Percentiles rank a stretch among this genome's conserved stretches.
Conservation (phyloP, 192 early-diverging fungal species). For the Geranomyces variabilis region DNA sequence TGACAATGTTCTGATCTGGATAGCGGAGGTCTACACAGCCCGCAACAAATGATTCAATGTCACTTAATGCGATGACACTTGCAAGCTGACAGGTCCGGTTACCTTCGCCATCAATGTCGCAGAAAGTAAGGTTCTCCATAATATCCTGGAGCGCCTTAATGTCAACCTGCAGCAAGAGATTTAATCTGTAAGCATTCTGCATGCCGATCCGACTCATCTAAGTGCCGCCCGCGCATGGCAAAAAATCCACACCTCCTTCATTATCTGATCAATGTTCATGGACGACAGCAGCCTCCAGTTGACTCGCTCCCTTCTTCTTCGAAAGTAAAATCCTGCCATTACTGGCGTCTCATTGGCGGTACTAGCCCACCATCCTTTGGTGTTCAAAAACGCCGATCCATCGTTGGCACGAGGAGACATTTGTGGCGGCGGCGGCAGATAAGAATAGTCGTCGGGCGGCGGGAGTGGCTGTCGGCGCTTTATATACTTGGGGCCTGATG, state of each 20-base stretch:
- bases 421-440: not conserved
- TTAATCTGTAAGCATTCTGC: not conserved
- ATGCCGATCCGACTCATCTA: not conserved
- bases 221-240: no score
- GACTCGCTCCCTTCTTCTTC: slow-evolving; percentile 45
- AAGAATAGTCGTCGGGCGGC: not conserved
- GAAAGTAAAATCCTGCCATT: slow-evolving; percentile 48
- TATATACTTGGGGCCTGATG: not conserved
- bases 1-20: slow-evolving; percentile 59
- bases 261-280: slow-evolving; percentile 47
- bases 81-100: not conserved
- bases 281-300: slow-evolving; percentile 54
- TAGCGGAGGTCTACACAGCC: slow-evolving; percentile 4
- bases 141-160: slow-evolving; percentile 52
- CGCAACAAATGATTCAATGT: no score
- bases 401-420: not conserved
- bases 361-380: no score
- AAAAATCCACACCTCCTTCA: slow-evolving; percentile 43
- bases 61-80: no score
- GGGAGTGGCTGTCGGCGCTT: not conserved
- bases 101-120: slow-evolving; percentile 58
- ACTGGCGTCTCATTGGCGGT: not conserved
- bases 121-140: slow-evolving; percentile 59
- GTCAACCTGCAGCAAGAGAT: slow-evolving; percentile 40
- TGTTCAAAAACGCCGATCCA: slow-evolving; percentile 1